Base-by-base conservation (phyloP, 306 rosid genomes). In the Ammopiptanthus mongolicus region DNA sequence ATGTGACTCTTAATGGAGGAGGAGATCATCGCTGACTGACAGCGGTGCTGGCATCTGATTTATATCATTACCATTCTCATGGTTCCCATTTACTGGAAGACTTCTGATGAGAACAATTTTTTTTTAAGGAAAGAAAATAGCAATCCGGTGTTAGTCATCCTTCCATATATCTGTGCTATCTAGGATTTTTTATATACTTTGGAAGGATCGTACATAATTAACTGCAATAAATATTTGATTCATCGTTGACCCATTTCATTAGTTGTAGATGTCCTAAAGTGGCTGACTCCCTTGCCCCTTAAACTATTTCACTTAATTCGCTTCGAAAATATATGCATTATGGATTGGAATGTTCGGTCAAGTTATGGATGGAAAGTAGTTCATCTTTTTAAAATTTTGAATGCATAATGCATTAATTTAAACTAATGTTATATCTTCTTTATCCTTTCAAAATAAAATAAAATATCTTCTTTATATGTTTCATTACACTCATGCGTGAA, bases 21-120 rank as follows among this genome's bases (percentile, higher is more conserved):
- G 83, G 88, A 64, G 88, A 87, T 66, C 79, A 81, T 84, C 91
- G 66, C 52, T 88, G 87, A 92, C 79, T 55, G 71, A 66, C 60
- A 0, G 37, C 21, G 86, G 66, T 69, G 12, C 36, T 41, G 22
- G 85, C 74, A 51, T 64, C 73, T 22, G 44, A 74, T 21, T 84
- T 74, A 64, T 44, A 78, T 81, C 64, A 44, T 73, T 50, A 34
- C 29, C 80, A 78, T 80, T 64, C 64, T 71, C 81, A 76, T 71
- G 80, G 58, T 71, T 42, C 59, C 69, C 60, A 44, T 68, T 81
- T 51, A 65, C 74, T 77, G 84, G 72, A 56, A 69, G 79, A 57
- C 75, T 55, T 63, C 34, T 18, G 13, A 71, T 83, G 61, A 29
- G 78, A 79, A 69, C 61, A 65, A 69, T 61, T 74, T 55, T 74